These are phyloP conservation scores for Farysia itapuensis DNA, from an alignment of 1,284 basidiomycete genomes.

Conservation along the genomic window DNA sequence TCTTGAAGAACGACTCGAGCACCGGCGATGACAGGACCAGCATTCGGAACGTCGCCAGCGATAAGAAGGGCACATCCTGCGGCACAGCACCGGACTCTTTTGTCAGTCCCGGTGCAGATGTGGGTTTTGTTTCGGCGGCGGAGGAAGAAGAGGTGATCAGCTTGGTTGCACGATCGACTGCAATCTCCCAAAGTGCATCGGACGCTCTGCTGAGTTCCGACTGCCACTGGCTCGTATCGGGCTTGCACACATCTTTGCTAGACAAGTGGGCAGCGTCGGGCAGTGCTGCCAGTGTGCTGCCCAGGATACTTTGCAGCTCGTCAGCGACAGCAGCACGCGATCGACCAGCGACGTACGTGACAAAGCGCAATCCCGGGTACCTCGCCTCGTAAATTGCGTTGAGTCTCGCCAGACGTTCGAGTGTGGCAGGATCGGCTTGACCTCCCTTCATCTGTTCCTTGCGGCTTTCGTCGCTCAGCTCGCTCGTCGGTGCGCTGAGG, in stretches of 20 bases:
- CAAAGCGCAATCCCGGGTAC: constrained; percentile 53
- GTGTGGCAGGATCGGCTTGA: constrained; percentile 34
- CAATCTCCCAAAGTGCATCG: constrained; percentile 55
- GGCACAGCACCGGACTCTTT: constrained; percentile 14
- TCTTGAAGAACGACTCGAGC: constrained; percentile 55
- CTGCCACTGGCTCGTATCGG: constrained; percentile 36
- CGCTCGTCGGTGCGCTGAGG: constrained; percentile 19
- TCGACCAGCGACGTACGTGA: constrained; percentile 53
- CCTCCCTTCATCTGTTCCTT: constrained; percentile 47
- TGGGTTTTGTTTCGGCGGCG: neutral
- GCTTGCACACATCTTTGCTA: constrained; percentile 7
- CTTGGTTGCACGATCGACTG: constrained; percentile 49
- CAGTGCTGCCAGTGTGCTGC: constrained; percentile 16
- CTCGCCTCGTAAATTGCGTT: constrained; percentile 52
- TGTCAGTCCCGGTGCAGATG: neutral
- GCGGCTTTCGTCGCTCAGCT: constrained; percentile 40
- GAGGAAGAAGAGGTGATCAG: constrained; percentile 7
- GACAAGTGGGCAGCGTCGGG: constrained; percentile 20
- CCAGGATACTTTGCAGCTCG: constrained; percentile 40
- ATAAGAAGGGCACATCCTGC: constrained; percentile 54
- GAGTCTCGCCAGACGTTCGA: constrained; percentile 40
- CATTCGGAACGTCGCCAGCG: constrained; percentile 52
- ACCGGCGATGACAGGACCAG: constrained; percentile 54
- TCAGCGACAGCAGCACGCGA: constrained; percentile 63
- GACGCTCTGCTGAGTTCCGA: constrained; percentile 48